These are phyloP conservation scores for Begonia peltatifolia DNA, from an alignment of 306 rosid genomes.

Conservation along the genomic window DNA sequence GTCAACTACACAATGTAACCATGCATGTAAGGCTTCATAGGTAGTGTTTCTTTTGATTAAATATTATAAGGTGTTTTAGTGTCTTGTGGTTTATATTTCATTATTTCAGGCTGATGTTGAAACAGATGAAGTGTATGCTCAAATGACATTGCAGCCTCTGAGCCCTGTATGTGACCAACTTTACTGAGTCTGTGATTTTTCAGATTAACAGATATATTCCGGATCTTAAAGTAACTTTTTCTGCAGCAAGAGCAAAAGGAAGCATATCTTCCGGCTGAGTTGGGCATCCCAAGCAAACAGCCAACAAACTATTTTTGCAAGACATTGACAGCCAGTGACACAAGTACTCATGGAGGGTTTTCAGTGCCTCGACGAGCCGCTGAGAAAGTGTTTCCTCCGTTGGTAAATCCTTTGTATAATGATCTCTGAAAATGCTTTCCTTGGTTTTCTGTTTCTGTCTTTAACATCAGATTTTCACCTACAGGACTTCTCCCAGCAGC, in stretches of 20 bases:
- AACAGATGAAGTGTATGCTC: conserved; percentile 87
- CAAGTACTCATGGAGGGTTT: conserved; percentile 97
- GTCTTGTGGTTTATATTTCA: conserved; percentile 6
- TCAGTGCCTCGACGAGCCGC: conserved; percentile 99
- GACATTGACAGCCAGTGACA: conserved; percentile 96
- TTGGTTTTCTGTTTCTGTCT: conserved; percentile 1
- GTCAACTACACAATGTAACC: conserved; percentile 94
- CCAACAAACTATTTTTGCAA: conserved; percentile 94
- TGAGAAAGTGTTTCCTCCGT: conserved; percentile 94
- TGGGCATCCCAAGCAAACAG: conserved; percentile 81
- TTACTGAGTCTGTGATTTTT: conserved; percentile 2
- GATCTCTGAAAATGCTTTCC: background rate
- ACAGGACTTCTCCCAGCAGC: conserved; percentile 91
- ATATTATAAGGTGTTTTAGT: conserved; percentile 2
- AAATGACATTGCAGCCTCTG: conserved; percentile 92
- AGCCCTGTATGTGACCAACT: conserved; percentile 42
- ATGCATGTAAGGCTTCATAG: conserved; percentile 64
- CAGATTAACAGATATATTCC: conserved; percentile 3
- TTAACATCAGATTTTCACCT: conserved; percentile 8
- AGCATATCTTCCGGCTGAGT: conserved; percentile 74
- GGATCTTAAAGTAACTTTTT: conserved; percentile 11
- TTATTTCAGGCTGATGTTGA: conserved; percentile 76
- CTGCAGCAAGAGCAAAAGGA: conserved; percentile 94
- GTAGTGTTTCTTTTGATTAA: conserved; percentile 6
- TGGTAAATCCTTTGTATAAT: conserved; percentile 29